phyloP scores from a whole-genome alignment of 768 basidiomycete species.

The Lentinula boryana region DNA sequence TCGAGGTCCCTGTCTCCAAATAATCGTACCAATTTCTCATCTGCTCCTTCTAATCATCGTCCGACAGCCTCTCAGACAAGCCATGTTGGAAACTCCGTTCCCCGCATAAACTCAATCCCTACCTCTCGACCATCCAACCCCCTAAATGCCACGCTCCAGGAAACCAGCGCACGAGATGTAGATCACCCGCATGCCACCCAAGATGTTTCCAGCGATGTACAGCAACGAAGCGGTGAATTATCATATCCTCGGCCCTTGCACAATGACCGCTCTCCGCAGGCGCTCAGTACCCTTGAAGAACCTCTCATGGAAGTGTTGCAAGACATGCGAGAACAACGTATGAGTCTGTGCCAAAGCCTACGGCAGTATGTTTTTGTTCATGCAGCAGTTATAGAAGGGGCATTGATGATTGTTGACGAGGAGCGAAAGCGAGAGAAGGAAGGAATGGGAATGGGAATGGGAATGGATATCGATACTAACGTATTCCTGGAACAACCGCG shows the following conservation, averaged over 20 bases:
- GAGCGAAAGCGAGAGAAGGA: slow-evolving; percentile 35
- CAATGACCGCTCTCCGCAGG: slow-evolving; percentile 44
- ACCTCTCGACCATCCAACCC: too few relatives aligned
- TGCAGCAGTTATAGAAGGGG: slow-evolving; percentile 76
- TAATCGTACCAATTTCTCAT: not conserved
- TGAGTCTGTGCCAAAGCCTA: slow-evolving; percentile 93
- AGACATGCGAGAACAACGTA: slow-evolving; percentile 93
- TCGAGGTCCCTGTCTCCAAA: slow-evolving; percentile 22
- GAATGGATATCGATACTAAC: slow-evolving; percentile 2
- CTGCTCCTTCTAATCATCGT: not conserved
- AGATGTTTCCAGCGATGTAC: not conserved
- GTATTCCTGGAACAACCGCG: slow-evolving; percentile 3
- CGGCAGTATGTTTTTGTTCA: slow-evolving; percentile 95
- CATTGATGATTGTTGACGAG: slow-evolving; percentile 72
- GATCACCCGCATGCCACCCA: not conserved
- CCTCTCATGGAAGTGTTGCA: slow-evolving; percentile 82
- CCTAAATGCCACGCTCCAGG: too few relatives aligned
- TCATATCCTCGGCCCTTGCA: slow-evolving; percentile 60
- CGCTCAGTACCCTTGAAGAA: slow-evolving; percentile 58
- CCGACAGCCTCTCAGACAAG: not conserved
- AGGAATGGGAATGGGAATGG: slow-evolving; percentile 9
- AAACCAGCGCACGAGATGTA: not conserved
- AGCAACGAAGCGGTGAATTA: slow-evolving; percentile 35
- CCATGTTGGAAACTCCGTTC: too few relatives aligned
- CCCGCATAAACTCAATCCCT: too few relatives aligned